Evolutionary conservation across 176 grass and related monocot genomes (phyloP), one percentile per base, ranked within the genome.

Genomic region (Rhynchospora tenuis): DNA sequence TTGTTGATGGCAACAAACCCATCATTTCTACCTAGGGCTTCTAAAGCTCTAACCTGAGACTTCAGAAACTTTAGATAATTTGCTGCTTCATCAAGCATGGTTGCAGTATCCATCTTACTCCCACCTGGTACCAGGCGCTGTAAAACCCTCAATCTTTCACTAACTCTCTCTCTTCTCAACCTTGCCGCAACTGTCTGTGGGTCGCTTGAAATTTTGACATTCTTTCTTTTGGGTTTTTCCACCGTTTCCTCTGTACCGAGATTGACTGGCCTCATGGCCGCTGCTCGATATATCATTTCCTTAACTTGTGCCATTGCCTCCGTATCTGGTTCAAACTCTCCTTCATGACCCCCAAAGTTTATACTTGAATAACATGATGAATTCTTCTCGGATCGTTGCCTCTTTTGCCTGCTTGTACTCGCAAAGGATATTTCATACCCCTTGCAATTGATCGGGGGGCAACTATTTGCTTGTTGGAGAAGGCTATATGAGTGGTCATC

Each of bases 1-100:
- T 52, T 83, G 79, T 82, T 66, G 65, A 60, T 63, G 26, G 71
- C 54, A 76, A 76, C 83, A 64, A 47, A 44, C 29, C 31, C 19
- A 48, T 67, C 63, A 82, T 65, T 50, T 51, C 80, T 82, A 52
- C 83, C 94, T 90, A 97, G 68, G 91, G 85, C 89, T 97, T 97
- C 89, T 88, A 97, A 87, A 63, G 78, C 81, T 22, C 85, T 92
- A n/a, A 97, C 86, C 91, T 97, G 94, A 2, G 94, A 91, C 84
- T 91, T 97, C 87, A 97, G 94, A 86, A 93, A 97, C 86, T 90
- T 97, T 73, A 97, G 94, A 90, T 97, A 97, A 85, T 86, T 97
- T 27, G 89, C 94, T 16, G 94, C 94, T 81, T 97, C 94, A 86
- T 97, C 94, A 24, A 97, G 91, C 94, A 97, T 97, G 16, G 94